Conservation (phyloP, 225 moss, liverwort and hornwort species). For the Pleurozium schreberi region DNA sequence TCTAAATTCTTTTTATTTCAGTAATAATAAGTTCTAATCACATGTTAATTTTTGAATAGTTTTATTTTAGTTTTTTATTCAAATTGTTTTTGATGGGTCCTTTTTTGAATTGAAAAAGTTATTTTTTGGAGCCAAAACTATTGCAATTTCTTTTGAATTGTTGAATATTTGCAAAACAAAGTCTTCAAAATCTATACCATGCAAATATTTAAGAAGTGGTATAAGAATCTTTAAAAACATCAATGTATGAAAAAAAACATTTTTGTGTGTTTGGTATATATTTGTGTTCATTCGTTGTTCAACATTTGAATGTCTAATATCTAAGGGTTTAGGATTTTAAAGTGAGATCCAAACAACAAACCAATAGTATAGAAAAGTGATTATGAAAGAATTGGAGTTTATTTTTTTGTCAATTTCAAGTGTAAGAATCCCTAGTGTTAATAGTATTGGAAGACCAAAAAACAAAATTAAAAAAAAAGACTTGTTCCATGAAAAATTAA, state of each 20-base stretch:
- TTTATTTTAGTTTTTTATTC: no score
- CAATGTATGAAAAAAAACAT: accelerated
- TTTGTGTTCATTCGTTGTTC: neutral
- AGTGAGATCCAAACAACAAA: neutral
- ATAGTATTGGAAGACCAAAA: neutral
- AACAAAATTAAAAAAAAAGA: no score
- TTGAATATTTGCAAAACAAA: no score
- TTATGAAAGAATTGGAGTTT: neutral
- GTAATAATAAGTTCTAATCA: no score
- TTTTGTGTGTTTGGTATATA: no score
- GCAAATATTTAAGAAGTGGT: neutral
- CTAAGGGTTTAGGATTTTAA: neutral
- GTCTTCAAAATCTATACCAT: neutral
- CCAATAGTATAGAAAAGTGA: accelerated
- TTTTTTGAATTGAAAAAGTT: no score
- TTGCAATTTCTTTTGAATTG: no score
- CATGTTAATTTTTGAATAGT: no score
- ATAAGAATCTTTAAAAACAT: neutral
- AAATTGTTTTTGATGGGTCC: no score
- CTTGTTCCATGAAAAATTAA: no score
- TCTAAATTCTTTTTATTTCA: no score
- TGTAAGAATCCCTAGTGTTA: neutral
- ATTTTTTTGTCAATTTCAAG: neutral
- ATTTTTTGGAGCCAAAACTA: no score
- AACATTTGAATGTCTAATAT: neutral